Percentiles rank a stretch among this genome's conserved stretches.
phyloP scores from a whole-genome alignment of 1,284 basidiomycete species.

The Fistulina hepatica region DNA sequence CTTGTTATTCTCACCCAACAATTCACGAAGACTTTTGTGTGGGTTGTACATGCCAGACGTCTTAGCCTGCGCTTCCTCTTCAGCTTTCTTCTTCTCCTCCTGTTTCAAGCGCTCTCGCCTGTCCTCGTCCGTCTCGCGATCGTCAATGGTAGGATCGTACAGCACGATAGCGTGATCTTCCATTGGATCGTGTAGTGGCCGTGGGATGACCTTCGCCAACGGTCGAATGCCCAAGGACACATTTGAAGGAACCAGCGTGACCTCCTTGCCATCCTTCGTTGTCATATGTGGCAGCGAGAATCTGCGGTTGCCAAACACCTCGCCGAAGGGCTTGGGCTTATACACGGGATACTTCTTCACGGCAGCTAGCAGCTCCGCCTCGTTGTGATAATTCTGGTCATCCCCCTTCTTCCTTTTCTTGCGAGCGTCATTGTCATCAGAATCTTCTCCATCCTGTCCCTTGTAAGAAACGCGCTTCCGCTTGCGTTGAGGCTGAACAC shows the following conservation, averaged over 20 bases:
- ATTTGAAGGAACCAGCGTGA: conserved; percentile 58
- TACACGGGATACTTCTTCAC: conserved; percentile 77
- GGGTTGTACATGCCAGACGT: conserved; percentile 69
- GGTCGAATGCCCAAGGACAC: conserved; percentile 82
- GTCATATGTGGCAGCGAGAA: conserved; percentile 88
- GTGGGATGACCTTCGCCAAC: conserved; percentile 73
- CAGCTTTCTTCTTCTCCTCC: conserved; percentile 53
- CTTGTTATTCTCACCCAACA: conserved; percentile 70
- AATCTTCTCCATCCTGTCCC: conserved; percentile 37
- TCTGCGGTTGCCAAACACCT: conserved; percentile 40
- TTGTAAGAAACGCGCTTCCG: conserved; percentile 79
- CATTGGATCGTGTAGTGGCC: conserved; percentile 95
- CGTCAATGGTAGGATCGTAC: conserved; percentile 94
- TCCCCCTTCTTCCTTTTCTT: conserved; percentile 43
- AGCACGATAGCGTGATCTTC: conserved; percentile 95
- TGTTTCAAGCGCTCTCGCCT: conserved; percentile 57
- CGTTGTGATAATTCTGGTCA: conserved; percentile 43
- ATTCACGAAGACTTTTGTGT: conserved; percentile 81
- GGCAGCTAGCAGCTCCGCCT: conserved; percentile 46
- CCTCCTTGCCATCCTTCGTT: conserved; percentile 63
- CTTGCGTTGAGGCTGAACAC: conserved; percentile 62
- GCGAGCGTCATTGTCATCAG: conserved; percentile 39
- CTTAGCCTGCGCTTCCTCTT: conserved; percentile 58
- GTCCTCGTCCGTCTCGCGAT: conserved; percentile 80
- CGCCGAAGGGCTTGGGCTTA: conserved; percentile 66